A percentile compares a stretch with the other conserved stretches of the same genome.
Evolutionary conservation across 208 protist species (phyloP).

Genomic region (Vickermania spadyakhi): DNA sequence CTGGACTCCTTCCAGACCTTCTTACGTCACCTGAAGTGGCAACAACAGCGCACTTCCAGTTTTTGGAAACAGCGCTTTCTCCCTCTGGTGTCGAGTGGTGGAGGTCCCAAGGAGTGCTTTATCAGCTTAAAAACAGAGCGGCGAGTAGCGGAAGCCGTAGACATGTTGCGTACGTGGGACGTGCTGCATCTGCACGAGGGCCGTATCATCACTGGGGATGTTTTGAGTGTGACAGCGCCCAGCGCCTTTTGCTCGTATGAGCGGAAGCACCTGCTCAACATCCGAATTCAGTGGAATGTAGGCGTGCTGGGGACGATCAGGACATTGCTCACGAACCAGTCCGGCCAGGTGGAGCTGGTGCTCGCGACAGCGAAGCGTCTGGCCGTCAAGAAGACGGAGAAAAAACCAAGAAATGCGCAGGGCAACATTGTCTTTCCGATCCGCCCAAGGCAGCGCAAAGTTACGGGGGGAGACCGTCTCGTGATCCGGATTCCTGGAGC

Average conservation of each 20-base stretch:
- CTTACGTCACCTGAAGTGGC: constrained; percentile 16
- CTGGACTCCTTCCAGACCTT: constrained; percentile 45
- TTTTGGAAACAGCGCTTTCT: not conserved
- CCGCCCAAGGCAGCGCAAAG: constrained; percentile 17
- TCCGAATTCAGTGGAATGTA: constrained; percentile 58
- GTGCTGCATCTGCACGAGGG: constrained; percentile 70
- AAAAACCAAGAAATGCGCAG: constrained; percentile 31
- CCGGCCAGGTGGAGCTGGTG: constrained; percentile 37
- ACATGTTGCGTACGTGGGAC: constrained; percentile 80
- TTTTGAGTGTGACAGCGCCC: constrained; percentile 36
- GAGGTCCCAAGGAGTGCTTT: not conserved
- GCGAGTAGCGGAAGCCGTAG: constrained; percentile 31
- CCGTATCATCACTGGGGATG: constrained; percentile 52
- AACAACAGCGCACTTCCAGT: not conserved
- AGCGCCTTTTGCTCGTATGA: constrained; percentile 43
- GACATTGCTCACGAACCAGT: constrained; percentile 36
- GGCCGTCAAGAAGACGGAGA: constrained; percentile 43
- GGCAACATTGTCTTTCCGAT: constrained; percentile 54
- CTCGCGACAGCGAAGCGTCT: constrained; percentile 59
- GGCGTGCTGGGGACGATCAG: constrained; percentile 28
- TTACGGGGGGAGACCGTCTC: constrained; percentile 38
- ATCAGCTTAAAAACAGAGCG: constrained; percentile 11
- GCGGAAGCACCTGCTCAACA: constrained; percentile 60
- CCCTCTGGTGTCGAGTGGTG: not conserved
- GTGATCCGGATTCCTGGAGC: constrained; percentile 51